Evolutionary conservation across 192 early-diverging fungal genomes (phyloP).

Genomic region (Backusella westeae): DNA sequence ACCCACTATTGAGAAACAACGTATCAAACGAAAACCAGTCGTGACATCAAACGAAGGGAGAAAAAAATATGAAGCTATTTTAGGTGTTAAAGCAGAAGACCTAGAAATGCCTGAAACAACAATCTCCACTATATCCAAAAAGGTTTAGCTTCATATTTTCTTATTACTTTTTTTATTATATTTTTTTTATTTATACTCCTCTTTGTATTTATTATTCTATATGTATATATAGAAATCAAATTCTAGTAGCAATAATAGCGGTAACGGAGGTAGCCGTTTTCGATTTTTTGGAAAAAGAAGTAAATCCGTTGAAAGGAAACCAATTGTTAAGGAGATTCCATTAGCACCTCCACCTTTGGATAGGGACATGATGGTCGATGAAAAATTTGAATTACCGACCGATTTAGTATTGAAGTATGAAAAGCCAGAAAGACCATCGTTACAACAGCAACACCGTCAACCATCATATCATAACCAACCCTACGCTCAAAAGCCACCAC

Average conservation of each 20-base stretch:
- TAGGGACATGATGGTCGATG: not conserved
- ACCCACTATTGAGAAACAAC: not conserved
- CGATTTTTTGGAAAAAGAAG: slow-evolving; percentile 7
- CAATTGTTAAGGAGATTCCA: not conserved
- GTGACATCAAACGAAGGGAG: not conserved
- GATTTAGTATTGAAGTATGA: not conserved
- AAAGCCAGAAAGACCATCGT: not conserved
- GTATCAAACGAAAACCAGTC: not conserved
- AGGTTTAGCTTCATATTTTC: not conserved
- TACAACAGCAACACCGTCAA: not conserved
- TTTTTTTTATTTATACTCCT: not conserved
- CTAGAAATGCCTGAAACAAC: slow-evolving; percentile 5
- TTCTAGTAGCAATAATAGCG: not conserved
- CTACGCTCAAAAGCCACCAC: not conserved
- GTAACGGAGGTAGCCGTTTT: not conserved
- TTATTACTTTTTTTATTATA: not conserved
- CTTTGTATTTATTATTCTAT: not conserved
- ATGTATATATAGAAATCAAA: not conserved
- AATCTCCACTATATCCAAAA: not conserved
- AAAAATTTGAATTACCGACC: slow-evolving; percentile 6
- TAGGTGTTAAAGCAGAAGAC: slow-evolving; percentile 11
- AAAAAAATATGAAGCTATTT: slow-evolving; percentile 12
- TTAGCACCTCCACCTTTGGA: not conserved
- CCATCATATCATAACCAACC: not conserved
- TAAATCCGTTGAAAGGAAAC: not conserved